Conservation (phyloP, 1,139 yeast species). For the Kazachstania sp. region DNA sequence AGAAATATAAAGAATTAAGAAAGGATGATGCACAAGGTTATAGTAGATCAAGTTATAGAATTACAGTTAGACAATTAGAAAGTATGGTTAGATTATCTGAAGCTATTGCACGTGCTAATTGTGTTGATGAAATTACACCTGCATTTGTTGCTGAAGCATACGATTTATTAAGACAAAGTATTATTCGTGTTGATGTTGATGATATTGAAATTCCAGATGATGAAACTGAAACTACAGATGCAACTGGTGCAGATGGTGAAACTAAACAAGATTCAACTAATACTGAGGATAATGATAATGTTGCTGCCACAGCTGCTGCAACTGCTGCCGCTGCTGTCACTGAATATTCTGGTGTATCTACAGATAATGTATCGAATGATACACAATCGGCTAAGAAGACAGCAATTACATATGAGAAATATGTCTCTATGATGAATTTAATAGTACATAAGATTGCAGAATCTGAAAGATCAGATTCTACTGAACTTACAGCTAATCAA, state of each 20-base stretch:
- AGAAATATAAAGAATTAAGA: constrained; percentile 78
- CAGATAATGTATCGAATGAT: neutral
- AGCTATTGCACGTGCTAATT: constrained; percentile 95
- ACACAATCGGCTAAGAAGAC: constrained; percentile 32
- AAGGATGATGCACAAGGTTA: constrained; percentile 88
- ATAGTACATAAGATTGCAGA: constrained; percentile 65
- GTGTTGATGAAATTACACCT: constrained; percentile 82
- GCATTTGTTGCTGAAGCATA: constrained; percentile 90
- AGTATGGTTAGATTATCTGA: constrained; percentile 88
- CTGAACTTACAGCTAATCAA: constrained; percentile 63
- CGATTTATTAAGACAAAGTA: constrained; percentile 80
- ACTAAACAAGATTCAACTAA: constrained; percentile 7
- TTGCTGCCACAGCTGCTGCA: neutral
- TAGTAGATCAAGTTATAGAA: constrained; percentile 70
- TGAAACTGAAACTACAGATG: constrained; percentile 10
- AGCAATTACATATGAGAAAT: constrained; percentile 76
- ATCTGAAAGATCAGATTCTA: constrained; percentile 38
- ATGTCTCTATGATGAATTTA: constrained; percentile 73
- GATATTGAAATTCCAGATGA: constrained; percentile 51
- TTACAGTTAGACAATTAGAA: constrained; percentile 94
- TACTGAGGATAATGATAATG: neutral
- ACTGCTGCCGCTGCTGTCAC: neutral
- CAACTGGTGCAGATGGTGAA: constrained; percentile 5
- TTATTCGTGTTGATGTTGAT: constrained; percentile 89
- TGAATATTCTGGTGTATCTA: neutral